Percentiles rank a stretch among this genome's conserved stretches.
phyloP scores from a whole-genome alignment of 2,329 filamentous ascomycete genomes.

The Pestalotiopsis sp. region DNA sequence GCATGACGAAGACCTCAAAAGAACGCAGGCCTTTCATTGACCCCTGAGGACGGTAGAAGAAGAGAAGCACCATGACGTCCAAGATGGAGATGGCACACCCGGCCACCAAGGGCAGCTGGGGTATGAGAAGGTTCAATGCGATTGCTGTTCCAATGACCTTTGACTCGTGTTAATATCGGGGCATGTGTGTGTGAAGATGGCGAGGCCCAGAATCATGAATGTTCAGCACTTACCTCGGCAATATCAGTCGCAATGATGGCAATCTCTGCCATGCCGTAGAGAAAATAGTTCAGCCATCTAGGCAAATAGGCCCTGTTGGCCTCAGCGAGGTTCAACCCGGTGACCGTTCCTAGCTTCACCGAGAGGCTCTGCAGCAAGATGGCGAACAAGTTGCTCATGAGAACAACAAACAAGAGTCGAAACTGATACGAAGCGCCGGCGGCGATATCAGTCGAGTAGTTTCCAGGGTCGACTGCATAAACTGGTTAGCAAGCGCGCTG shows the following conservation, averaged over 20 bases:
- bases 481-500: neutral
- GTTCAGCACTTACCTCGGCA: constrained; percentile 53
- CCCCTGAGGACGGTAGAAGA: constrained; percentile 66
- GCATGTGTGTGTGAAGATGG: constrained; percentile 1
- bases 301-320: constrained; percentile 68
- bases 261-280: constrained; percentile 66
- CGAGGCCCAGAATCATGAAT: constrained; percentile 9
- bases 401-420: constrained; percentile 67
- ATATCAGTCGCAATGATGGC: constrained; percentile 75
- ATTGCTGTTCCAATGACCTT: constrained; percentile 72
- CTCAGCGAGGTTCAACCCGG: constrained; percentile 67
- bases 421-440: constrained; percentile 69
- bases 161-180: constrained; percentile 21
- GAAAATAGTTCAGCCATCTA: constrained; percentile 62
- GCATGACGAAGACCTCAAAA: constrained; percentile 68
- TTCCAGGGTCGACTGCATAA: constrained; percentile 58
- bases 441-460: constrained; percentile 72
- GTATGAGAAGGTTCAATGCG: constrained; percentile 67
- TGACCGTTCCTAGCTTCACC: constrained; percentile 71
- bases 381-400: constrained; percentile 71
- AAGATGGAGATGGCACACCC: constrained; percentile 70
- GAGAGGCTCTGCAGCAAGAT: constrained; percentile 71
- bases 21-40: constrained; percentile 59
- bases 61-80: constrained; percentile 68
- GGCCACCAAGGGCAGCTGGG: constrained; percentile 65